Evolutionary conservation across 352 stramenopile genomes (phyloP).

Genomic region (Globisporangium middletonii): DNA sequence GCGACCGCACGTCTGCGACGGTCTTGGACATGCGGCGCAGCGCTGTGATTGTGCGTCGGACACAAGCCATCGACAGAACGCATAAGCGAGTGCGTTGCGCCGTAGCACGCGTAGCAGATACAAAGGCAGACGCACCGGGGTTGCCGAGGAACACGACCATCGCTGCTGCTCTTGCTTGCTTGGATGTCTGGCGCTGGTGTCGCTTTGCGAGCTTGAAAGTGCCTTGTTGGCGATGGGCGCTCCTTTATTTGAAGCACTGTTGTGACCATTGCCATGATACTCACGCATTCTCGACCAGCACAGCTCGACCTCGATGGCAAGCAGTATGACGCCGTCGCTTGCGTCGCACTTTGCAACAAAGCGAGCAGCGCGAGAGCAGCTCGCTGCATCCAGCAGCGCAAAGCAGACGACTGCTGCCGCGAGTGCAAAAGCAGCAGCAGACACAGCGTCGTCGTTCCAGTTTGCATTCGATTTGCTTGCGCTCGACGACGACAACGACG

Average conservation of each 20-base stretch:
- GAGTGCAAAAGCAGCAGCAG: neutral
- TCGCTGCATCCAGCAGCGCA: neutral
- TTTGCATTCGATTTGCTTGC: slow-evolving; percentile 12
- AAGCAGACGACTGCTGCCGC: too few species aligned
- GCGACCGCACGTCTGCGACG: slow-evolving; percentile 47
- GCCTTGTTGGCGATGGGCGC: too few species aligned
- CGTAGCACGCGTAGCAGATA: neutral
- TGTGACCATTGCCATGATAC: neutral
- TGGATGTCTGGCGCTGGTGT: neutral
- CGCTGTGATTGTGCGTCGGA: slow-evolving; percentile 19
- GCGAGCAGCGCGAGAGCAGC: slow-evolving; percentile 7
- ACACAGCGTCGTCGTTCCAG: slow-evolving; percentile 4
- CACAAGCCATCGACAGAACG: neutral
- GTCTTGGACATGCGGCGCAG: slow-evolving; percentile 65
- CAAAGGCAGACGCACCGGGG: slow-evolving; percentile 29
- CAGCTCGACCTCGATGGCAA: neutral
- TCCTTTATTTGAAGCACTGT: too few species aligned
- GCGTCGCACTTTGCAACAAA: slow-evolving; percentile 15
- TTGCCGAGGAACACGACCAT: slow-evolving; percentile 74
- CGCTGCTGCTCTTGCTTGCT: slow-evolving; percentile 11
- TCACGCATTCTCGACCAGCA: too few species aligned
- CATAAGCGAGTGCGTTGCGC: neutral
- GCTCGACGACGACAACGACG: neutral
- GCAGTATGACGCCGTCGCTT: slow-evolving; percentile 1
- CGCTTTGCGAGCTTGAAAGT: neutral